These are phyloP conservation scores for Aspergillus fijiensis DNA, from an alignment of 2,329 filamentous ascomycete genomes.

Conservation along the genomic window DNA sequence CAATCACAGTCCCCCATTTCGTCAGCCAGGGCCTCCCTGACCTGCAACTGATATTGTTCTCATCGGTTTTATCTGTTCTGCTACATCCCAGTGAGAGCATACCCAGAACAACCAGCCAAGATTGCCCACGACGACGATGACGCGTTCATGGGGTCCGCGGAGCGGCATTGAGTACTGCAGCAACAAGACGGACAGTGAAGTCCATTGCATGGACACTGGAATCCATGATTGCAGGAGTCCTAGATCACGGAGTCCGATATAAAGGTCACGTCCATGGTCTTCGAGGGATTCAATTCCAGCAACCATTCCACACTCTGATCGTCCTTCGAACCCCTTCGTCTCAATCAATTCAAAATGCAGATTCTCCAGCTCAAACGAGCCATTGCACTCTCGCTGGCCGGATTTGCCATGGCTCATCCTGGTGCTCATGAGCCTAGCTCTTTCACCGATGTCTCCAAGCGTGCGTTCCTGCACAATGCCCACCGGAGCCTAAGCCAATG, in stretches of 20 bases:
- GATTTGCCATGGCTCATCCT: slow-evolving; percentile 20
- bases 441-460: slow-evolving; percentile 8
- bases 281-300: not conserved
- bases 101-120: not conserved
- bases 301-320: not conserved
- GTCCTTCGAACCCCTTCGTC: not conserved
- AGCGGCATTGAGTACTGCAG: not conserved
- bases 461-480: slow-evolving; percentile 11
- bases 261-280: not conserved
- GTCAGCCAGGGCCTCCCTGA: not conserved
- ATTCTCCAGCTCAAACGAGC: slow-evolving; percentile 11
- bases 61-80: not conserved
- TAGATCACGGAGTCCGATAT: not conserved
- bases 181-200: not conserved
- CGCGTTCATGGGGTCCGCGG: not conserved
- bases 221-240: not conserved
- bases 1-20: slow-evolving; percentile 6
- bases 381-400: slow-evolving; percentile 13
- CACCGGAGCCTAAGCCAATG: not conserved
- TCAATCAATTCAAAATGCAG: not conserved
- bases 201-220: not conserved
- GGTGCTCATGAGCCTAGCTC: slow-evolving; percentile 21
- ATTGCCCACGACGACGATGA: slow-evolving; percentile 6
- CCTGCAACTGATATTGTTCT: not conserved
- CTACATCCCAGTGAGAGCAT: not conserved